These are phyloP conservation scores for Ustilago shanxiensis DNA, from an alignment of 1,284 basidiomycete genomes.

Conservation along the genomic window DNA sequence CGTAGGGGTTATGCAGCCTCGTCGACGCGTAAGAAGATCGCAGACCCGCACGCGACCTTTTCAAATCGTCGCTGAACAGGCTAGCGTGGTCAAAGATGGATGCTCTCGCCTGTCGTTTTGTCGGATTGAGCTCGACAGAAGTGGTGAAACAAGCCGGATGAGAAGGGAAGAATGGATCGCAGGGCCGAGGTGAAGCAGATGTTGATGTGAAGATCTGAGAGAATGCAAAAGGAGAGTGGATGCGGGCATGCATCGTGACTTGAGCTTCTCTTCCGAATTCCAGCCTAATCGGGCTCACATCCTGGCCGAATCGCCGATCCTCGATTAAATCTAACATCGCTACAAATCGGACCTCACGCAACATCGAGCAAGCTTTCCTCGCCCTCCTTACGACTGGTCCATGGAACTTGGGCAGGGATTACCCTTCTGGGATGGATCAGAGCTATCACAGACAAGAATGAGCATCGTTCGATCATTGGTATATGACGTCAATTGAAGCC, in stretches of 20 bases:
- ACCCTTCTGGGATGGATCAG: too few relatives aligned
- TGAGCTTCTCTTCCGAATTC: constrained; percentile 12
- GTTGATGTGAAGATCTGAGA: constrained; percentile 3
- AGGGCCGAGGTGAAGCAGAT: neutral
- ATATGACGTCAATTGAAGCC: too few relatives aligned
- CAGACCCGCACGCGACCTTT: neutral
- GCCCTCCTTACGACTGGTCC: too few relatives aligned
- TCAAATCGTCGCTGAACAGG: neutral
- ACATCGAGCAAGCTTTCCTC: neutral
- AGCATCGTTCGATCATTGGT: too few relatives aligned
- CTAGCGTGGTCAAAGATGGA: neutral
- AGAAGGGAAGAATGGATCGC: neutral
- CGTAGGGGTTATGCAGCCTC: neutral
- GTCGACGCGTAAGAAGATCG: constrained; percentile 8
- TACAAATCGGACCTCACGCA: neutral
- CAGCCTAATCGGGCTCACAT: constrained; percentile 12
- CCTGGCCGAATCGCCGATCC: constrained; percentile 18
- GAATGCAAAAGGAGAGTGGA: constrained; percentile 12
- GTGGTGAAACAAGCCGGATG: neutral
- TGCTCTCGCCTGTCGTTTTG: neutral
- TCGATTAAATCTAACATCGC: neutral
- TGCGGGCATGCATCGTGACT: constrained; percentile 26
- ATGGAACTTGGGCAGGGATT: too few relatives aligned
- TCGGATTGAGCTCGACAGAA: neutral
- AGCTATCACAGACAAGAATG: too few relatives aligned